Percentiles rank a stretch among this genome's conserved stretches.
These are phyloP conservation scores for Nakazawaea laoshanensis DNA, from an alignment of 805 yeast genomes.

Conservation along the genomic window DNA sequence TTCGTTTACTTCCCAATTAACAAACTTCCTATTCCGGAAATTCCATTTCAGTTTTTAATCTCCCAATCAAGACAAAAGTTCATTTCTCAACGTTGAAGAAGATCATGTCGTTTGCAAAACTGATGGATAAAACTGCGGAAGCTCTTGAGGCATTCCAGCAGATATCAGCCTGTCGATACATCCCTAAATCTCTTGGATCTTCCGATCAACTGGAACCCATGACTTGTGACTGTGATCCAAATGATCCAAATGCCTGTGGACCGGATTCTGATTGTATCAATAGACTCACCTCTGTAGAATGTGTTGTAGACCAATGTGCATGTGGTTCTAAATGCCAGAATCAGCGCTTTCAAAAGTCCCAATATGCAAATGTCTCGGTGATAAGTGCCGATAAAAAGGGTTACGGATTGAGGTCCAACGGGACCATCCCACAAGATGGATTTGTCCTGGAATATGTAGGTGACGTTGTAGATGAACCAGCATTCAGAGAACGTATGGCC, in stretches of 20 bases:
- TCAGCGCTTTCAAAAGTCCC: conserved; percentile 75
- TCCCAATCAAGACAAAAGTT: too few relatives aligned
- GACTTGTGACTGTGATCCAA: conserved; percentile 82
- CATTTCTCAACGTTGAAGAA: too few relatives aligned
- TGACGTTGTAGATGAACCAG: conserved; percentile 77
- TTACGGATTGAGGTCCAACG: conserved; percentile 75
- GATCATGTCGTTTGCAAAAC: too few relatives aligned
- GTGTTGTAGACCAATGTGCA: conserved; percentile 58
- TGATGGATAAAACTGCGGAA: conserved; percentile 48
- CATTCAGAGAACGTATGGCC: conserved; percentile 68
- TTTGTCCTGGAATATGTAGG: conserved; percentile 92
- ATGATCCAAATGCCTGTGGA: conserved; percentile 40
- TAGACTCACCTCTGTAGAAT: conserved; percentile 85
- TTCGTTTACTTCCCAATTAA: too few relatives aligned
- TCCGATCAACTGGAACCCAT: conserved; percentile 69
- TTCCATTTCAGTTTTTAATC: too few relatives aligned
- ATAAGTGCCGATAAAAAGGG: conserved; percentile 81
- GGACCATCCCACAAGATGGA: conserved; percentile 45
- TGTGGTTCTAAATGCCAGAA: conserved; percentile 81
- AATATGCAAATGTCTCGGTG: conserved; percentile 74
- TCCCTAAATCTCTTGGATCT: conserved; percentile 51
- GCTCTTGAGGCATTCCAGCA: conserved; percentile 53
- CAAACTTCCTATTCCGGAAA: too few relatives aligned
- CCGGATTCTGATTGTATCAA: conserved; percentile 87
- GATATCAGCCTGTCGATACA: conserved; percentile 54